Conservation (phyloP, 148 eudicot genomes). For the Camellia granthamiana region DNA sequence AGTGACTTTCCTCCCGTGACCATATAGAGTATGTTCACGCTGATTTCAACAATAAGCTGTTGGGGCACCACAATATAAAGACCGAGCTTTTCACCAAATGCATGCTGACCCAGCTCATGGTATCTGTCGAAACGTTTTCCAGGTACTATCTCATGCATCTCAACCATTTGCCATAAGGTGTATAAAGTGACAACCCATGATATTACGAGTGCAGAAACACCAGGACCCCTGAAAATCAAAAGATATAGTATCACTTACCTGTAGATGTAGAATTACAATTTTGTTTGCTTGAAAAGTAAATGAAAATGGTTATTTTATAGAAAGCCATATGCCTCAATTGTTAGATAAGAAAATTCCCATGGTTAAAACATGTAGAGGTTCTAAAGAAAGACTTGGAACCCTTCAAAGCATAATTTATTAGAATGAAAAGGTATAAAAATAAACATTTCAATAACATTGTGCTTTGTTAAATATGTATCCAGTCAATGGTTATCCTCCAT, state of each 20-base stretch:
- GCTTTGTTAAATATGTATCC: no score
- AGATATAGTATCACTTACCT: neutral
- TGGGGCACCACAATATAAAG: conserved; percentile 45
- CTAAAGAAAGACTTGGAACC: no score
- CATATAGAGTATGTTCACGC: conserved; percentile 40
- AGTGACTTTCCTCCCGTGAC: conserved; percentile 47
- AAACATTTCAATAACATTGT: no score
- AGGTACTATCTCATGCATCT: conserved; percentile 47
- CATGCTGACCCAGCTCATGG: conserved; percentile 52
- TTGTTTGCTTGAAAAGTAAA: neutral
- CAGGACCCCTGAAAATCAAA: conserved; percentile 38
- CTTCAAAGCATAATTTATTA: no score
- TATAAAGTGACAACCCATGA: conserved; percentile 51
- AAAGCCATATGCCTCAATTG: no score
- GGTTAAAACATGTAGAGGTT: no score
- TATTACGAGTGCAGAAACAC: conserved; percentile 29
- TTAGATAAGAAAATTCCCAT: no score
- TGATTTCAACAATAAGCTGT: conserved; percentile 39
- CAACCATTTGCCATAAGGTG: conserved; percentile 55
- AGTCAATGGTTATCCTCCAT: no score
- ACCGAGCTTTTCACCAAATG: conserved; percentile 48
- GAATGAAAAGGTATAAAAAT: no score
- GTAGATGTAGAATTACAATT: neutral
- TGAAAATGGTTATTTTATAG: no score
- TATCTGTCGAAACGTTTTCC: conserved; percentile 51